Conservation (phyloP, 2,329 filamentous ascomycete genomes). For the Parascedosporium putredinis region DNA sequence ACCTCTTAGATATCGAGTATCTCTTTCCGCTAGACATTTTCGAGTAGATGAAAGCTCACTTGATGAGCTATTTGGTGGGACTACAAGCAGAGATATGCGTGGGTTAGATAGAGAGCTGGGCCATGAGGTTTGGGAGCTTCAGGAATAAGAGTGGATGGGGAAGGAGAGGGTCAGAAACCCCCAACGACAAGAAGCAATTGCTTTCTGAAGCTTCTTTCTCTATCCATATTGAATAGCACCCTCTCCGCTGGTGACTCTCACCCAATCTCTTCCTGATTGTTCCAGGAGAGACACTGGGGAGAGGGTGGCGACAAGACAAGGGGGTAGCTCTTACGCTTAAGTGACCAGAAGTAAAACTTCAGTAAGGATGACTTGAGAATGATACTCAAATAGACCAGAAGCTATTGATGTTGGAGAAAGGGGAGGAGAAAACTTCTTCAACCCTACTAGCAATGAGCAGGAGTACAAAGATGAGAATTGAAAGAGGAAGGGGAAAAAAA, state of each 20-base stretch:
- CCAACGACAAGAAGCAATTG: too few relatives aligned
- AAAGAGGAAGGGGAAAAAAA: not conserved
- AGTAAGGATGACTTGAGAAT: not conserved
- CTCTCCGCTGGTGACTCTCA: too few relatives aligned
- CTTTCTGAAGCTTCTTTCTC: too few relatives aligned
- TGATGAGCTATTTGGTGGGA: not conserved
- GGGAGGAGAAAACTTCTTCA: not conserved
- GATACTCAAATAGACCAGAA: not conserved
- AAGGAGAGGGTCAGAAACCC: not conserved
- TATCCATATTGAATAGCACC: too few relatives aligned
- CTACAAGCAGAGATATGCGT: not conserved
- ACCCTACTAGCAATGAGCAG: not conserved
- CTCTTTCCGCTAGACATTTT: constrained; percentile 6
- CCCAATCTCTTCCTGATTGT: too few relatives aligned
- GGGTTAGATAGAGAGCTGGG: too few relatives aligned
- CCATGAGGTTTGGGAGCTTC: not conserved
- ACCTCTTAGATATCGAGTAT: constrained; percentile 8
- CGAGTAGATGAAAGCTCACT: not conserved
- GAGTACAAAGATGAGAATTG: not conserved
- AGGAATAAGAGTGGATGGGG: not conserved
- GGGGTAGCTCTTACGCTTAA: not conserved
- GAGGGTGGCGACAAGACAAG: not conserved
- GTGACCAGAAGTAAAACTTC: not conserved
- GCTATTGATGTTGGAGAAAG: constrained; percentile 1
- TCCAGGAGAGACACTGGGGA: too few relatives aligned